Conservation (phyloP, 2,329 filamentous ascomycete genomes). For the Xylaria hypoxylon region DNA sequence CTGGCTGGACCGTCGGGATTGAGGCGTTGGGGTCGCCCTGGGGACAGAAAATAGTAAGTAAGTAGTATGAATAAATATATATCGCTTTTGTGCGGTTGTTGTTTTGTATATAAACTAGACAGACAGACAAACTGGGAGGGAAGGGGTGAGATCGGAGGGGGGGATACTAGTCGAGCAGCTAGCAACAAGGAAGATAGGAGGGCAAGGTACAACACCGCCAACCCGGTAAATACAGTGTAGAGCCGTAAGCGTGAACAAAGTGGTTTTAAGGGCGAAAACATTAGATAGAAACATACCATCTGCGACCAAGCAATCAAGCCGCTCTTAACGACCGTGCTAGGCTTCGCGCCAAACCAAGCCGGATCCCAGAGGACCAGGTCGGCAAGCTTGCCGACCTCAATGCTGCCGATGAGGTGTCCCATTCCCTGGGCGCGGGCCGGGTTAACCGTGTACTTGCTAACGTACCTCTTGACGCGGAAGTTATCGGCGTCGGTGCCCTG, state of each 20-base stretch:
- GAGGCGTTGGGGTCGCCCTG: constrained; percentile 84
- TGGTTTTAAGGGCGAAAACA: too few species aligned
- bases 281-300: constrained; percentile 71
- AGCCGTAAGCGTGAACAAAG: background rate
- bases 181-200: background rate
- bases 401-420: constrained; percentile 83
- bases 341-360: constrained; percentile 88
- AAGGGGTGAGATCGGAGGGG: too few species aligned
- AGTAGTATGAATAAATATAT: too few species aligned
- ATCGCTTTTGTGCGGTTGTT: background rate
- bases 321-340: constrained; percentile 83
- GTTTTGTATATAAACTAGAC: background rate
- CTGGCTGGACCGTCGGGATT: constrained; percentile 88
- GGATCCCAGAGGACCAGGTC: constrained; percentile 91
- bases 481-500: constrained; percentile 85
- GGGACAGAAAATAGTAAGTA: background rate
- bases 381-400: constrained; percentile 90
- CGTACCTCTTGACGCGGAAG: constrained; percentile 89
- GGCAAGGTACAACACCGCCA: background rate
- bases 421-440: constrained; percentile 93
- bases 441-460: constrained; percentile 97
- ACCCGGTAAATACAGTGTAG: background rate
- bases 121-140: background rate
- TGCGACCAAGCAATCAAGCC: constrained; percentile 85
- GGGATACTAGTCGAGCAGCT: background rate